Percentiles rank a stretch among this genome's conserved stretches.
These are phyloP conservation scores for Paramecium sonneborni DNA, from an alignment of 73 alveolate species.

Conservation along the genomic window DNA sequence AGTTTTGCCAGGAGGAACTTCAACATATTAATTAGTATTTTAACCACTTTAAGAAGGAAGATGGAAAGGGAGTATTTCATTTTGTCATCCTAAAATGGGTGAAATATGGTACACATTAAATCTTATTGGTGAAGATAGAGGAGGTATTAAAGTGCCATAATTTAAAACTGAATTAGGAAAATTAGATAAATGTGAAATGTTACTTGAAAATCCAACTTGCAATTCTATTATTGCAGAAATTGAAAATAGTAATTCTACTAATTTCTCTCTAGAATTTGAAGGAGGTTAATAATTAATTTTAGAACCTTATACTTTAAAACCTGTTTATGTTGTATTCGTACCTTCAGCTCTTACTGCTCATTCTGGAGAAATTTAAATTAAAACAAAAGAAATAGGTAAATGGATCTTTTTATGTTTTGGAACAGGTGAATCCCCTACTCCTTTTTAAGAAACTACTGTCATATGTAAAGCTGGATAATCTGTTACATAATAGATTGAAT, in stretches of 20 bases:
- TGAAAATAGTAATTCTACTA: constrained; percentile 82
- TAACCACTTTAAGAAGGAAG: constrained; percentile 93
- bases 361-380: constrained; percentile 81
- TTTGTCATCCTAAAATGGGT: constrained; percentile 95
- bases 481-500: constrained; percentile 51
- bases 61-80: constrained; percentile 90
- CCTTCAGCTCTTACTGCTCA: constrained; percentile 95
- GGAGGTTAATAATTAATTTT: constrained; percentile 71
- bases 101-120: constrained; percentile 97
- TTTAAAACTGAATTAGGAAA: constrained; percentile 97
- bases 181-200: constrained; percentile 83
- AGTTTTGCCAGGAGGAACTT: constrained; percentile 84
- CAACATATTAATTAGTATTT: constrained; percentile 87
- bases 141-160: constrained; percentile 81
- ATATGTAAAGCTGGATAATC: constrained; percentile 70
- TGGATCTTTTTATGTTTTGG: constrained; percentile 96
- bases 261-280: constrained; percentile 94
- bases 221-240: constrained; percentile 87
- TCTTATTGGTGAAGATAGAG: constrained; percentile 91
- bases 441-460: constrained; percentile 89
- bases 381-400: constrained; percentile 91
- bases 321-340: constrained; percentile 88
- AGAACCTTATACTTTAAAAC: constrained; percentile 87
- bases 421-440: constrained; percentile 96
- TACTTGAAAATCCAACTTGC: constrained; percentile 96